Evolutionary conservation across 352 stramenopile genomes (phyloP).

Genomic region (Phytophthora syringae): DNA sequence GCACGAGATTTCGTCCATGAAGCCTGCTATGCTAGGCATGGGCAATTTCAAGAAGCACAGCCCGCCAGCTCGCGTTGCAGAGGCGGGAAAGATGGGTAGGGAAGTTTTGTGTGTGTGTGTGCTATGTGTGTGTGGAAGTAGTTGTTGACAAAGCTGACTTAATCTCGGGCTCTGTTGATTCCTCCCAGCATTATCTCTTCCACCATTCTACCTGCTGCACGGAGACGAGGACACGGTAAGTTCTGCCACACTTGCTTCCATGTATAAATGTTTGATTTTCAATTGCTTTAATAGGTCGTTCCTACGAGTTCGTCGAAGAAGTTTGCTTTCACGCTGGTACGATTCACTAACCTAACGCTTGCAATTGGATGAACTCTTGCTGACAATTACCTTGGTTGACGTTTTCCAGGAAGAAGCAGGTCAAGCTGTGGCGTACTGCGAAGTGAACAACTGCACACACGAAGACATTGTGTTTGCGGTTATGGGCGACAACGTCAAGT

Average conservation of each 20-base stretch:
- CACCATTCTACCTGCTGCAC: constrained; percentile 66
- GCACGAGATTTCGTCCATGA: constrained; percentile 81
- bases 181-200: constrained; percentile 41
- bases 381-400: constrained; percentile 2
- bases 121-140: no score
- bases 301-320: constrained; percentile 66
- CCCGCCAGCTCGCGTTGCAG: constrained; percentile 47
- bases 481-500: constrained; percentile 68
- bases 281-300: constrained; percentile 46
- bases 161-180: constrained; percentile 6
- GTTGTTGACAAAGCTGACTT: not conserved
- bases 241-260: not conserved
- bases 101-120: not conserved
- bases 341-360: not conserved
- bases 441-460: constrained; percentile 62
- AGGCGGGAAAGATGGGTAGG: constrained; percentile 29
- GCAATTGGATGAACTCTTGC: not conserved
- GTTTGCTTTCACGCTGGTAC: constrained; percentile 55
- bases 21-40: constrained; percentile 73
- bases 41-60: constrained; percentile 62
- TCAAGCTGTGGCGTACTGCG: constrained; percentile 47
- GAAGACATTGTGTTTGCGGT: constrained; percentile 72
- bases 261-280: not conserved
- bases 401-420: constrained; percentile 44
- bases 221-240: constrained; percentile 55